Evolutionary conservation across 352 stramenopile species (phyloP), one percentile per base, ranked within the genome.

Genomic region (Phytophthora europaea): DNA sequence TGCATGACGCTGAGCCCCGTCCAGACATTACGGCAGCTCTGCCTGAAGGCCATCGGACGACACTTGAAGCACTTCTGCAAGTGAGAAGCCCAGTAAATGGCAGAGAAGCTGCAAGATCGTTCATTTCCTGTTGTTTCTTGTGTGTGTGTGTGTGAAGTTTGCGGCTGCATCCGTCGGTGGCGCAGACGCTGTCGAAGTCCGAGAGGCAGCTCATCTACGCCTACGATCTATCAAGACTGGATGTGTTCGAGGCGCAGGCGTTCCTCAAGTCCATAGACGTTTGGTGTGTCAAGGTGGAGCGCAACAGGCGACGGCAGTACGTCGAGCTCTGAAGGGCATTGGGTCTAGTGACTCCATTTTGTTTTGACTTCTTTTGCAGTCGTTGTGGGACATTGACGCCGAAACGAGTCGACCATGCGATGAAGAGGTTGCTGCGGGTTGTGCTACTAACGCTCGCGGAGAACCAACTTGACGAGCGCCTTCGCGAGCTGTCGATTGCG

Each of bases 31-130:
- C 65, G 80, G 70, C 58, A 76, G 56, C 59, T 81, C 26, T 83
- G 76, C 72, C 70, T 83, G 5, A 59, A 63, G 40, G 45, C 54
- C 9, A 62, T 83, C 38, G 73, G 56, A 43, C 73, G 70, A 2
- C 66, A 65, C 0, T 33, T 81, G 34, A 67, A 81, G 65, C 73
- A 73, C 50, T 83, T 71, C 47, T 79, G 72, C 73, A 83, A 77
- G 73, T 81, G 58, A 3, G 53, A 65, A 4, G 2, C 2, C 12
- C 23, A 31, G 28, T 31, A 31, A 31, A 31, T 31, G 28, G 28
- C 28, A 31, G 0, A 1, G 4, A 31, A 31, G 28, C 8, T 71
- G n/a, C 48, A 33, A 54, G 15, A 23, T 15, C 36, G 10, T 38
- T 38, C 34, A 38, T 13, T 13, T 38, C 40, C 40, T 50, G 40